phyloP scores from a whole-genome alignment of 371 early-diverging fungal genomes.

The Nematocida homosporus region DNA sequence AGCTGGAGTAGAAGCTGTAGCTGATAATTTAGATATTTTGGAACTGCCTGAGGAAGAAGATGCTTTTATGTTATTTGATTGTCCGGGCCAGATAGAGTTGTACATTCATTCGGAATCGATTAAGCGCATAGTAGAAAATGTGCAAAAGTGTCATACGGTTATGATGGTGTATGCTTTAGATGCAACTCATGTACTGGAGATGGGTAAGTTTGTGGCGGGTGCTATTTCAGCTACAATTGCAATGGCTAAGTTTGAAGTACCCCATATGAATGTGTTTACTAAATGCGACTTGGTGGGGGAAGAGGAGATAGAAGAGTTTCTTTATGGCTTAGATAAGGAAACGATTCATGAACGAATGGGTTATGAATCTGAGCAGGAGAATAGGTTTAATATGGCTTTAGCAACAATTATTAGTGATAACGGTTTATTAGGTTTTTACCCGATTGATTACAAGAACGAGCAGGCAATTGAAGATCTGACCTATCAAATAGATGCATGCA shows the following conservation, averaged over 20 bases:
- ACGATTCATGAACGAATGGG: not conserved
- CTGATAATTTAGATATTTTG: conserved; percentile 52
- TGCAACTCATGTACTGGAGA: conserved; percentile 20
- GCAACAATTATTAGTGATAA: conserved; percentile 41
- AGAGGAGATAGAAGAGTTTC: conserved; percentile 38
- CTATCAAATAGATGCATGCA: conserved; percentile 43
- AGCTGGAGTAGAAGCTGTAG: conserved; percentile 45
- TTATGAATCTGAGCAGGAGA: not conserved
- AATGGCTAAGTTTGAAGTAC: conserved; percentile 52
- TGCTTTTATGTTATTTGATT: conserved; percentile 44
- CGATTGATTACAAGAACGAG: conserved; percentile 37
- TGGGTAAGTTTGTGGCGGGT: conserved; percentile 30
- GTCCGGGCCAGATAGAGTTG: conserved; percentile 56
- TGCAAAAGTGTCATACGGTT: not conserved
- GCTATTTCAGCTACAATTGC: conserved; percentile 37
- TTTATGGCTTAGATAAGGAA: conserved; percentile 15
- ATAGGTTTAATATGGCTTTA: conserved; percentile 38
- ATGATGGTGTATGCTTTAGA: conserved; percentile 32
- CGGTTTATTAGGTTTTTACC: conserved; percentile 34
- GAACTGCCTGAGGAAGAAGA: conserved; percentile 48
- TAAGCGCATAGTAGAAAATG: conserved; percentile 17
- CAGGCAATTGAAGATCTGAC: conserved; percentile 5
- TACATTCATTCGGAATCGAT: conserved; percentile 54
- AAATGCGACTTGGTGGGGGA: conserved; percentile 47
- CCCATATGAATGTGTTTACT: conserved; percentile 49